Conservation (phyloP, 2,329 filamentous ascomycete species). For the Diplocarpon rosae region DNA sequence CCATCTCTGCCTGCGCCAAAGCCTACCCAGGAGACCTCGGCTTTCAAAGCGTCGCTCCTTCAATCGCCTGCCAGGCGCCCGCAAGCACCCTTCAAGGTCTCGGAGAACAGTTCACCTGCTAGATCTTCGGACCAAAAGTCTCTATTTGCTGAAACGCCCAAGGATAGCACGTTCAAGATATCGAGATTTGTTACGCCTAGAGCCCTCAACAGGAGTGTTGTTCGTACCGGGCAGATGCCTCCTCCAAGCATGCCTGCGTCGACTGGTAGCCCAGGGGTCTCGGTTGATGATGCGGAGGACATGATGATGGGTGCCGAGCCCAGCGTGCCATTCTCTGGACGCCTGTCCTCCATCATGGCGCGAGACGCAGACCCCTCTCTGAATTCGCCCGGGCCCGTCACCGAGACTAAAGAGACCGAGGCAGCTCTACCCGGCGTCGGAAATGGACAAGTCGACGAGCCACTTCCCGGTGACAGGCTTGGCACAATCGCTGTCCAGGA, state of each 20-base stretch:
- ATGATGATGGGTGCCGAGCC: conserved; percentile 6
- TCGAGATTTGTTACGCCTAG: conserved; percentile 25
- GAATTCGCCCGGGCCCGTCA: conserved; percentile 2
- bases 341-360: conserved; percentile 31
- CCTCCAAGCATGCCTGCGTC: conserved; percentile 11
- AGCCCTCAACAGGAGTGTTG: conserved; percentile 19
- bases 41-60: conserved; percentile 25
- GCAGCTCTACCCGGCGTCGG: background rate
- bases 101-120: conserved; percentile 23
- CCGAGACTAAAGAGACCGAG: conserved; percentile 9
- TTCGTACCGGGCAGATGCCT: conserved; percentile 16
- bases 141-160: conserved; percentile 20
- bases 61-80: conserved; percentile 27
- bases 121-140: conserved; percentile 10
- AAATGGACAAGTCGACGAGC: conserved; percentile 3
- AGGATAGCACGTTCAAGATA: conserved; percentile 23
- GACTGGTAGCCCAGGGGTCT: conserved; percentile 5
- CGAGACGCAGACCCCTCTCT: conserved; percentile 26
- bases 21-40: conserved; percentile 9
- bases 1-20: conserved; percentile 19
- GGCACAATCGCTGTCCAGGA: background rate
- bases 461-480: background rate
- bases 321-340: conserved; percentile 28
- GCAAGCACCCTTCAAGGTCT: conserved; percentile 25
- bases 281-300: background rate